phyloP scores from a whole-genome alignment of 768 basidiomycete genomes.

The Rhodotorula babjevae region DNA sequence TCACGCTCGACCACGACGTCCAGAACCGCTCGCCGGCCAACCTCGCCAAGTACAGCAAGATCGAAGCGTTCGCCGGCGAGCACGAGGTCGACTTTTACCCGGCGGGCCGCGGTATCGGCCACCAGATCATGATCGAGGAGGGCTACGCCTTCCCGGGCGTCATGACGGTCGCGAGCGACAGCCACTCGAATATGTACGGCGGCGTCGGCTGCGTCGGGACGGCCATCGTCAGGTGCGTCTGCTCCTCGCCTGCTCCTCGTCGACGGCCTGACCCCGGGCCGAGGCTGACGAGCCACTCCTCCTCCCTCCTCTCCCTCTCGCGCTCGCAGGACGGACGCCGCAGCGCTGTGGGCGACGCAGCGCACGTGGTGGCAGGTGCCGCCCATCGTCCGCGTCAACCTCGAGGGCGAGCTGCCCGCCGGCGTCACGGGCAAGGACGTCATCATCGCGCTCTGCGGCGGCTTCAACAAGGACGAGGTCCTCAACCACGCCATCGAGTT shows the following conservation, averaged over 20 bases:
- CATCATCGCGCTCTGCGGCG: constrained; percentile 91
- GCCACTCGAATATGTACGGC: constrained; percentile 81
- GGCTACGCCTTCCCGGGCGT: constrained; percentile 96
- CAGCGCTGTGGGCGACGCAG: constrained; percentile 94
- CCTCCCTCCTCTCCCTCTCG: not conserved
- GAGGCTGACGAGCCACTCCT: not conserved
- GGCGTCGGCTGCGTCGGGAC: constrained; percentile 96
- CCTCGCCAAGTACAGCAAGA: constrained; percentile 81
- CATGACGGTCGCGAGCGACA: constrained; percentile 64
- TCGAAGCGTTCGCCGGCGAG: constrained; percentile 80
- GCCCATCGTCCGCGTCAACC: constrained; percentile 88
- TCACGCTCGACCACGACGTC: constrained; percentile 96
- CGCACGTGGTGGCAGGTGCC: constrained; percentile 99
- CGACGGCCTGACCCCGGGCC: no score
- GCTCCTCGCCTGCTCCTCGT: constrained; percentile 18
- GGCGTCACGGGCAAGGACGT: constrained; percentile 98
- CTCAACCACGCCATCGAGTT: constrained; percentile 96
- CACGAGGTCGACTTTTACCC: constrained; percentile 92
- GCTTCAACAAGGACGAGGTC: constrained; percentile 93
- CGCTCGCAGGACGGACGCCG: constrained; percentile 60
- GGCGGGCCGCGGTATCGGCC: constrained; percentile 94
- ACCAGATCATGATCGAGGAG: constrained; percentile 95
- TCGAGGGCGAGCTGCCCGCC: constrained; percentile 70
- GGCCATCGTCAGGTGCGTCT: constrained; percentile 76
- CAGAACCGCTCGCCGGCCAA: constrained; percentile 89